These are phyloP conservation scores for Erodium moschatum DNA, from an alignment of 441 rosid species.

Conservation along the genomic window DNA sequence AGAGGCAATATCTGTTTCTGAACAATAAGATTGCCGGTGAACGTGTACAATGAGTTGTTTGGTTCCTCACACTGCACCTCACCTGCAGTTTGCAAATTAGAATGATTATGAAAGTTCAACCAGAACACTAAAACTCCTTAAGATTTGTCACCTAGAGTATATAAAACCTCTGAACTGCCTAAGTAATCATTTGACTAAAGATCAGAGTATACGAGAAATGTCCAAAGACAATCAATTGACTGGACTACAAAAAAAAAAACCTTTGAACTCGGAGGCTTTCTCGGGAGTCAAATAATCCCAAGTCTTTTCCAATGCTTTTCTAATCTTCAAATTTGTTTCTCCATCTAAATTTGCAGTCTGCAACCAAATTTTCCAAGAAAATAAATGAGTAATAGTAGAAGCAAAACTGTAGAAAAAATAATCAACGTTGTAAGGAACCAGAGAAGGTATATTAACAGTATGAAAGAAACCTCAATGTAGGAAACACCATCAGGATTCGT, in stretches of 20 bases:
- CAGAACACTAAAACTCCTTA: neutral
- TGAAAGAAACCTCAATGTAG: conserved; percentile 67
- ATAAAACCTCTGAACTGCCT: neutral
- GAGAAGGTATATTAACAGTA: neutral
- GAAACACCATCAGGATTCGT: conserved; percentile 93
- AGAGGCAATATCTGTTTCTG: conserved; percentile 86
- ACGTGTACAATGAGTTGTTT: conserved; percentile 90
- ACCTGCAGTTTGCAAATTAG: conserved; percentile 48
- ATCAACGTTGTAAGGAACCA: neutral
- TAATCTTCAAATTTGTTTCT: conserved; percentile 95
- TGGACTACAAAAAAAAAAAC: conserved; percentile 26
- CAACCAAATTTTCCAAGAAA: conserved; percentile 19
- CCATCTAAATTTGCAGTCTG: conserved; percentile 99
- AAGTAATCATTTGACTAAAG: conserved; percentile 5
- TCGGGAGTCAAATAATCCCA: conserved; percentile 93
- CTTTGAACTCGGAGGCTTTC: conserved; percentile 82
- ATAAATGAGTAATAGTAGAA: neutral
- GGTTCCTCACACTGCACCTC: conserved; percentile 99
- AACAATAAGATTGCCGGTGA: conserved; percentile 85
- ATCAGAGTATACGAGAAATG: neutral
- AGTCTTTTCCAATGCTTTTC: conserved; percentile 95
- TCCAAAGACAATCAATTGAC: neutral
- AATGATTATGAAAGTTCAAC: conserved; percentile 14
- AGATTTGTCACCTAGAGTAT: neutral
- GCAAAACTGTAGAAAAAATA: neutral